A percentile compares a stretch with the other conserved stretches of the same genome.
Conservation (phyloP, 1,139 yeast genomes). For the Keqinozyma sinolaborantium region DNA sequence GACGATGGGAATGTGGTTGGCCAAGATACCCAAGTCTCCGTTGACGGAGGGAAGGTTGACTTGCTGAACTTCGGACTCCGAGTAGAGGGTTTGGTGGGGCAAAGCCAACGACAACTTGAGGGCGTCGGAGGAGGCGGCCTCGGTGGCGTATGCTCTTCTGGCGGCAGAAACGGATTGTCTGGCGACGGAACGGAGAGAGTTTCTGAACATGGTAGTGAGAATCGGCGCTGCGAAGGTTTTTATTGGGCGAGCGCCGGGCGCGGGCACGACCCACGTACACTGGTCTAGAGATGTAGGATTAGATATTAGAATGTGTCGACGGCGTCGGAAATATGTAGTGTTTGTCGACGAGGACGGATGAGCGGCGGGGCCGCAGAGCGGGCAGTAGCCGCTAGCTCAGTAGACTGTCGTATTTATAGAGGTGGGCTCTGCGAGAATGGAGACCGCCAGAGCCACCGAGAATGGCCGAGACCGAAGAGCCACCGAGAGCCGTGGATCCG, state of each 20-base stretch:
- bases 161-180: slow-evolving; percentile 60
- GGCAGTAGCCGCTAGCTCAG: too few relatives aligned
- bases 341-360: too few relatives aligned
- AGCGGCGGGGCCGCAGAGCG: too few relatives aligned
- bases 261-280: neutral
- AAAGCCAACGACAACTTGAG: slow-evolving; percentile 87
- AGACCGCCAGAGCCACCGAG: too few relatives aligned
- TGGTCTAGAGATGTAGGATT: too few relatives aligned
- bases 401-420: too few relatives aligned
- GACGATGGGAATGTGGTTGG: slow-evolving; percentile 96
- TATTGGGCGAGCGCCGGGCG: neutral
- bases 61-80: slow-evolving; percentile 63
- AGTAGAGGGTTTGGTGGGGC: slow-evolving; percentile 70
- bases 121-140: slow-evolving; percentile 68
- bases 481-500: too few relatives aligned
- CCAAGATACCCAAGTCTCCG: slow-evolving; percentile 96
- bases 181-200: slow-evolving; percentile 61
- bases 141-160: slow-evolving; percentile 89
- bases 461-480: too few relatives aligned
- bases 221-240: neutral
- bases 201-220: slow-evolving; percentile 54
- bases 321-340: too few relatives aligned
- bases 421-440: too few relatives aligned
- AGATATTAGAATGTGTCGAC: too few relatives aligned
- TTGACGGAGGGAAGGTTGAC: slow-evolving; percentile 95